phyloP scores from a whole-genome alignment of 768 basidiomycete genomes.

The Podaxis sp. region DNA sequence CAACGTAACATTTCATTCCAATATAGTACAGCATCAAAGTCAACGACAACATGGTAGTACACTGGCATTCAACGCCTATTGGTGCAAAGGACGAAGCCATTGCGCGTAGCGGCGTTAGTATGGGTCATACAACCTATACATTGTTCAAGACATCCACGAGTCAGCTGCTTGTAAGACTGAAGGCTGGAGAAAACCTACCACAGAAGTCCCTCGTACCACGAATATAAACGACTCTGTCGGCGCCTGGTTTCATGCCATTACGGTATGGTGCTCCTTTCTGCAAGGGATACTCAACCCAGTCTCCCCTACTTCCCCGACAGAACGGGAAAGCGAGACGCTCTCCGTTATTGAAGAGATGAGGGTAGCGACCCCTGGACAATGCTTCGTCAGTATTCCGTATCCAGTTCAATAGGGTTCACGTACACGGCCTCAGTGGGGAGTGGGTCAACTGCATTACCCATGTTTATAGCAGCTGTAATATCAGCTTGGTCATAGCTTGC shows the following conservation, averaged over 20 bases:
- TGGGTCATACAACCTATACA: constrained; percentile 2
- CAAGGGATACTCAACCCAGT: background rate
- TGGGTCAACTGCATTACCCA: background rate
- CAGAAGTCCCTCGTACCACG: background rate
- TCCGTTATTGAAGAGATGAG: background rate
- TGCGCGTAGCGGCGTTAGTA: background rate
- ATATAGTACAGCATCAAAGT: background rate
- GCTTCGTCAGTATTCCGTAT: background rate
- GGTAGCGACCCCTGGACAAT: background rate
- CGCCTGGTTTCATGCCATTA: background rate
- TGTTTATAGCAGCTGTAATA: background rate
- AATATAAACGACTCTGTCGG: background rate
- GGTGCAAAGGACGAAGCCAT: background rate
- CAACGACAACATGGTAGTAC: background rate
- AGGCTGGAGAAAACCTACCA: background rate
- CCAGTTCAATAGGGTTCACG: background rate
- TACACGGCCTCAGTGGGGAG: background rate
- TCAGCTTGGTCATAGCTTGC: background rate
- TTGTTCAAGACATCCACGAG: background rate
- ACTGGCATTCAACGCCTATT: background rate
- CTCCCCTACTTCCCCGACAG: background rate
- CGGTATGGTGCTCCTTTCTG: background rate
- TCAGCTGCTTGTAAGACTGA: background rate
- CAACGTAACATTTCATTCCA: background rate
- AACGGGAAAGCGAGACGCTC: background rate